These are phyloP conservation scores for Conringia planisiliqua DNA, from an alignment of 345 rosid genomes.

Conservation along the genomic window DNA sequence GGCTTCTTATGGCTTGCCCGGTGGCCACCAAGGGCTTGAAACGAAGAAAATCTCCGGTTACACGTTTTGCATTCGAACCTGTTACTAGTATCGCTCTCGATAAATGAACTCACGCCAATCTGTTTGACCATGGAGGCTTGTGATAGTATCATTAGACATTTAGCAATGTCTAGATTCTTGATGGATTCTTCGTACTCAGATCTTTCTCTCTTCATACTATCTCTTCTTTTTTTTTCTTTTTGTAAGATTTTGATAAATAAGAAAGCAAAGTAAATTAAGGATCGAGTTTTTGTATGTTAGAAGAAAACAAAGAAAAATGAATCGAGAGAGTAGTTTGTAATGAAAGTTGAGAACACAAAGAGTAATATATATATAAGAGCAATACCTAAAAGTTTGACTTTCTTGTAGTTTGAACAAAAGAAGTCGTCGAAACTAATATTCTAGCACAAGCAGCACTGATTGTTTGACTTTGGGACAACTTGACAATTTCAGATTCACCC, in stretches of 20 bases:
- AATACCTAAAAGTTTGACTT: constrained; percentile 17
- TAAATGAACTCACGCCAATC: background rate
- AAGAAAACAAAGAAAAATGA: background rate
- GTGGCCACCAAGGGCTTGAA: constrained; percentile 79
- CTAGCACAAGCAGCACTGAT: constrained; percentile 20
- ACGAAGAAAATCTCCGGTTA: constrained; percentile 55
- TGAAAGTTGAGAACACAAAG: constrained; percentile 15
- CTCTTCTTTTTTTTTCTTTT: background rate
- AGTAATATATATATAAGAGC: background rate
- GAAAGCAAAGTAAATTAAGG: background rate
- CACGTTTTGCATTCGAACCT: constrained; percentile 70
- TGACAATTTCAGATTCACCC: constrained; percentile 25
- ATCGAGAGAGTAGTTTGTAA: constrained; percentile 6
- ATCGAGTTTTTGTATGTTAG: background rate
- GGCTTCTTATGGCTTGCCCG: constrained; percentile 71
- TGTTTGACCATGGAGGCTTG: constrained; percentile 33
- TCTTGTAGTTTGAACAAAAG: constrained; percentile 14
- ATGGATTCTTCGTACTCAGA: constrained; percentile 33
- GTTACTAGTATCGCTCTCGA: constrained; percentile 5
- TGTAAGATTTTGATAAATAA: constrained; percentile 4
- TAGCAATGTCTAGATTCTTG: constrained; percentile 45
- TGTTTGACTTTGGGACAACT: constrained; percentile 21
- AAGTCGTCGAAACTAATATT: constrained; percentile 33
- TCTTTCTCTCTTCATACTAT: constrained; percentile 48
- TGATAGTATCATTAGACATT: constrained; percentile 45